Conservation (phyloP, 352 stramenopile species). For the Lagenidium sp. region DNA sequence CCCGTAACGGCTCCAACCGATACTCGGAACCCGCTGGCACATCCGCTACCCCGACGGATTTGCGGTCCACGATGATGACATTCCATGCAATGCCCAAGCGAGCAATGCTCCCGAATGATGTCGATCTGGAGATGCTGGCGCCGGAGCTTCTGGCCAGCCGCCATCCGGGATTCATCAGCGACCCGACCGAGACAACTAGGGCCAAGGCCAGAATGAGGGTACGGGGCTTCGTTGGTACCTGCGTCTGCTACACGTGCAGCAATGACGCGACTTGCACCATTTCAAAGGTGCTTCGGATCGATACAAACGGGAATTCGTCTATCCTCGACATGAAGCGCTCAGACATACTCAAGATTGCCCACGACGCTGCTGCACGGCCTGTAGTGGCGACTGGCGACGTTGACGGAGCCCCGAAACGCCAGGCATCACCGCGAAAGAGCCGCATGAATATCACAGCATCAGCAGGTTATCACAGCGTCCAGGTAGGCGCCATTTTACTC, state of each 20-base stretch:
- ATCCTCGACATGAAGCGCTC: constrained; percentile 10
- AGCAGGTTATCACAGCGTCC: constrained; percentile 3
- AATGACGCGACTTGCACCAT: background rate
- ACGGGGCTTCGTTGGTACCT: too few relatives aligned
- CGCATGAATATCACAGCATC: constrained; percentile 4
- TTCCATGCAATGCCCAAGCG: too few relatives aligned
- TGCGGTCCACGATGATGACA: too few relatives aligned
- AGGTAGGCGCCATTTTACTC: background rate
- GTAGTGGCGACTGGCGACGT: too few relatives aligned
- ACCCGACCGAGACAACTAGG: background rate
- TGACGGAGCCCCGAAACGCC: too few relatives aligned
- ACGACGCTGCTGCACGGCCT: too few relatives aligned
- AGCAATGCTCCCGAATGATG: background rate
- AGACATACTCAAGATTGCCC: constrained; percentile 13
- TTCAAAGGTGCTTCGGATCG: constrained; percentile 10
- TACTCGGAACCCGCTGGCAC: too few relatives aligned
- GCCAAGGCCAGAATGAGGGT: background rate
- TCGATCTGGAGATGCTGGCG: constrained; percentile 12
- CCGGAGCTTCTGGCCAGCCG: constrained; percentile 9
- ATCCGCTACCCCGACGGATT: too few relatives aligned
- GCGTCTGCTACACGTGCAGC: too few relatives aligned
- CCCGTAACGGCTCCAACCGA: too few relatives aligned
- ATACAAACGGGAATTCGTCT: constrained; percentile 2
- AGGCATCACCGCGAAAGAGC: constrained; percentile 5
- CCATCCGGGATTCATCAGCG: constrained; percentile 2